These are phyloP conservation scores for Capronia americana DNA, from an alignment of 2,329 filamentous ascomycete genomes.

Conservation along the genomic window DNA sequence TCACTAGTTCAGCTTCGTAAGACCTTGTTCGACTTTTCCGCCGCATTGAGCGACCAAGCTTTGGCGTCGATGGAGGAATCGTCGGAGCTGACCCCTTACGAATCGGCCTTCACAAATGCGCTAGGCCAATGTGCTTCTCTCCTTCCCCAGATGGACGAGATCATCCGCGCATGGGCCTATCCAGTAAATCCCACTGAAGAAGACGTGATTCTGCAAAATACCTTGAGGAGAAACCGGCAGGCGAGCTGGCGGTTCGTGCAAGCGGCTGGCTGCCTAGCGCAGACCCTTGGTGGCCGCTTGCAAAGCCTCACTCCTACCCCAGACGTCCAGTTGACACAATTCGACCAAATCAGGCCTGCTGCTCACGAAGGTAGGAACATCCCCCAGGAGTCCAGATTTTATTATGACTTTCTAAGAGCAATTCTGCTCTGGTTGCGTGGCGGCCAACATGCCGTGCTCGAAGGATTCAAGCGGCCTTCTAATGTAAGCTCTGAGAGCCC, in stretches of 20 bases:
- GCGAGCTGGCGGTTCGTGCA: constrained; percentile 67
- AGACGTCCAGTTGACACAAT: constrained; percentile 51
- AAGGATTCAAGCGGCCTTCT: constrained; percentile 61
- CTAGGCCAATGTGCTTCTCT: constrained; percentile 55
- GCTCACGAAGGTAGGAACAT: constrained; percentile 49
- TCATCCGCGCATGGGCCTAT: constrained; percentile 63
- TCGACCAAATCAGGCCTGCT: constrained; percentile 57
- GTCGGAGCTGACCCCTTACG: constrained; percentile 44
- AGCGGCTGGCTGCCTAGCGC: constrained; percentile 64
- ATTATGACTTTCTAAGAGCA: constrained; percentile 70
- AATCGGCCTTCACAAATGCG: constrained; percentile 49
- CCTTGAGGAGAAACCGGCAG: constrained; percentile 62
- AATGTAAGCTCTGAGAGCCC: constrained; percentile 49
- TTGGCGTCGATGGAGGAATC: constrained; percentile 41
- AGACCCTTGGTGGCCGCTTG: constrained; percentile 61
- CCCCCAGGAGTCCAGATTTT: constrained; percentile 57
- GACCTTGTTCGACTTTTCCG: constrained; percentile 60
- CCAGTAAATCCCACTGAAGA: constrained; percentile 62
- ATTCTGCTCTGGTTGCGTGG: constrained; percentile 68
- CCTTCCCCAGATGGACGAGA: constrained; percentile 63
- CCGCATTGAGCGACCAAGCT: constrained; percentile 41
- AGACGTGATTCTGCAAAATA: constrained; percentile 62
- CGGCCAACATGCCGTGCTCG: constrained; percentile 60
- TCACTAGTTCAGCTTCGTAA: constrained; percentile 61
- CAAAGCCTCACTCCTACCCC: constrained; percentile 51